Base-by-base conservation (phyloP, 2,329 filamentous ascomycete species). In the Bisporella sp. region DNA sequence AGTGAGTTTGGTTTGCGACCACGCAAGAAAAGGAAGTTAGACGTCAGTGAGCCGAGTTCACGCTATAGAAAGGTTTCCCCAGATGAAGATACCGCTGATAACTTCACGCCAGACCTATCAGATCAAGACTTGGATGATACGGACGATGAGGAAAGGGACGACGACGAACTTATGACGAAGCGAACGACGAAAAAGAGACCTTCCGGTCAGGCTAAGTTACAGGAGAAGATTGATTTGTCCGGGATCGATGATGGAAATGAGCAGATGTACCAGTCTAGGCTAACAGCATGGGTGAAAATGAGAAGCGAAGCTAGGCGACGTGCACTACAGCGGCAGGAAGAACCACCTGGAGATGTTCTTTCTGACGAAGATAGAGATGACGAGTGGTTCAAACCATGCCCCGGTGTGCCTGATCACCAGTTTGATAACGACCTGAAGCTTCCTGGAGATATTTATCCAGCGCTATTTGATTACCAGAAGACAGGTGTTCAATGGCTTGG, bases 401-500 rank as follows among this genome's bases (percentile, higher is more conserved):
- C 93, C 0, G 88, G 87, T 37, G 79, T 86, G 37, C 75, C 86
- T 0, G 91, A 96, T 65, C 79, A 88, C 45, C 70, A 77, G 5
- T 82, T 96, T 46, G 83, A 87, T 47, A 85, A 87, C 39, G 61
- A 81, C 3, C 81, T 95, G 50, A 86, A 80, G 47, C 75, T 99
- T 4, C 93, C 93, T 1, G 93, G 93, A 2, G 93, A 99, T 61
- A 92, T 99, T 6, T 91, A 87, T 57, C 89, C 90, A 0, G 89
- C 89, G 2, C 73, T 99, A 0, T 99, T 97, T 61, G 89, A 95
- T 56, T 99, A 99, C 59, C 93, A 99, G 63, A 96, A 96, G 68
- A 96, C 90, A 0, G 91, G 92, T 4, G 90, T 99, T 4, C 87
- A 96, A 64, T 99, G 93, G 93, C 77, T 99, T 5, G 90, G 89